Evolutionary conservation across 345 rosid genomes (phyloP), one percentile per base, ranked within the genome.

Genomic region (Anastatica hierochuntica): DNA sequence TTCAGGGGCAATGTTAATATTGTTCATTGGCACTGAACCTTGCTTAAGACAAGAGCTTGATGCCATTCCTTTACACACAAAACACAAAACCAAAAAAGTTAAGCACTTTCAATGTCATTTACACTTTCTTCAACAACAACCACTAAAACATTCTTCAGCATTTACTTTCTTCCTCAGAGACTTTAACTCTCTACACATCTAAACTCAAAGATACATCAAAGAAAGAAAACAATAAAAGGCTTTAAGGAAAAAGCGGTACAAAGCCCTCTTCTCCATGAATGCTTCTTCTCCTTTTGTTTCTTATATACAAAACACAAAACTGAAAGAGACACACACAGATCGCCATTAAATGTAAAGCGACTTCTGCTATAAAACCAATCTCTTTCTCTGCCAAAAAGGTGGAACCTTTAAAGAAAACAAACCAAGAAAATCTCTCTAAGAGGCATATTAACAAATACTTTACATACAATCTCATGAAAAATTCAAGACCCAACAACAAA

Each of bases 11-110:
- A 94, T 82, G 53, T 72, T 76, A 52, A 58, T 62, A 58, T 78
- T 85, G 65, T 70, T 76, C 77, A 70, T 38, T 31, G 74, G 64
- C 70, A 77, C 39, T 30, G 73, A 69, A 36, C 69, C 74, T 75
- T 81, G 90, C 64, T 81, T 74, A 41, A 76, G 77, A 55, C 74
- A 79, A 71, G 96, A 83, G 67, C 81, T 79, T 57, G 98, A 92
- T 60, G 95, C 83, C 95, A 92, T 92, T 26, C 45, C 65, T 74
- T 62, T 75, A 57, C 74, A 56, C 69, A 31, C 44, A 75, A 24
- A 24, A 52, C 53, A 54, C 49, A 34, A 34, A 23, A 3, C 8
- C n/a, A 35, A 34, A 46, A 20, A 39, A 43, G 53, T 58, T n/a
- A n/a, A 58, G 43, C 14, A 66, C 55, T 58, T 44, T 37, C 3